phyloP scores from a whole-genome alignment of 768 basidiomycete species.

The Suillus occidentalis region DNA sequence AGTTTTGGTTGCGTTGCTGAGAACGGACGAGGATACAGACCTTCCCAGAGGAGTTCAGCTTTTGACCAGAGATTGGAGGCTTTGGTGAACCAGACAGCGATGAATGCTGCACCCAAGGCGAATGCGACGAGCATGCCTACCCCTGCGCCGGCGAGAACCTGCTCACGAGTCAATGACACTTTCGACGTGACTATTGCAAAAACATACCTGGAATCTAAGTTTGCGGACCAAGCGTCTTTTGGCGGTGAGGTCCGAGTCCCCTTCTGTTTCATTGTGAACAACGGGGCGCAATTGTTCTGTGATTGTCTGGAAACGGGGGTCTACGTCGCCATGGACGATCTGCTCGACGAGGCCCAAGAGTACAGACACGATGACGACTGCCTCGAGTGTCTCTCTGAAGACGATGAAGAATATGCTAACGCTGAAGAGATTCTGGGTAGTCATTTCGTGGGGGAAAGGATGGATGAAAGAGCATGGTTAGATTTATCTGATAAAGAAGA shows the following conservation, averaged over 20 bases:
- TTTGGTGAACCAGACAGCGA: conserved; percentile 94
- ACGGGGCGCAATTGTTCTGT: not conserved
- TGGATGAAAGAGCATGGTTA: not conserved
- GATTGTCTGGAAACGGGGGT: not conserved
- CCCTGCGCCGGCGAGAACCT: conserved; percentile 73
- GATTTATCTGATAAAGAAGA: conserved; percentile 3
- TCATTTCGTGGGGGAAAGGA: conserved; percentile 43
- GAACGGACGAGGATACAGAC: conserved; percentile 37
- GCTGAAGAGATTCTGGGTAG: conserved; percentile 69
- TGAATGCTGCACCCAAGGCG: conserved; percentile 87
- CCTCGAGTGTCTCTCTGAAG: conserved; percentile 93
- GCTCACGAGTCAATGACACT: not conserved
- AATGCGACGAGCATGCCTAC: conserved; percentile 78
- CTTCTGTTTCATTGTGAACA: conserved; percentile 11
- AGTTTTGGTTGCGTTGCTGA: not conserved
- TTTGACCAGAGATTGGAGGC: conserved; percentile 81
- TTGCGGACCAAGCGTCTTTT: conserved; percentile 56
- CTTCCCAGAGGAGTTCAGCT: conserved; percentile 93
- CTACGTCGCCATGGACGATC: conserved; percentile 50
- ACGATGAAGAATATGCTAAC: conserved; percentile 96
- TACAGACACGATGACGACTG: conserved; percentile 89
- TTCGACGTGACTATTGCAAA: not conserved
- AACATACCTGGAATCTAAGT: conserved; percentile 62
- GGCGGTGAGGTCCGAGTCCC: conserved; percentile 31
- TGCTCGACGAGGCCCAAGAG: conserved; percentile 91